Conservation (phyloP, 495 filamentous ascomycete species). For the Rostrohypoxylon terebratum region DNA sequence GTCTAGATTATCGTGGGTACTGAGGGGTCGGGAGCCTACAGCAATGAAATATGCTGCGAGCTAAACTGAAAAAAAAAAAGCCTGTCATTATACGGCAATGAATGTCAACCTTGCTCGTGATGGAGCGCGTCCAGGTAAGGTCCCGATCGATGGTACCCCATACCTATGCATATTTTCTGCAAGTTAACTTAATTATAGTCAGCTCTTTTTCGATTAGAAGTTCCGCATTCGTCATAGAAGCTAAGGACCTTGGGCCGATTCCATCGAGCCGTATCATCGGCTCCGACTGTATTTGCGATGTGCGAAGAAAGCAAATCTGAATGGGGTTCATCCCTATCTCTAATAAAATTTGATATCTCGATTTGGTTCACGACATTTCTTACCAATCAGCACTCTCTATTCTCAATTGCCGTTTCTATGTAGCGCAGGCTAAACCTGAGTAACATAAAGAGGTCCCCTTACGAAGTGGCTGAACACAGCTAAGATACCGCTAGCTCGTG, state of each 20-base stretch:
- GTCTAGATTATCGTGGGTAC: constrained; percentile 12
- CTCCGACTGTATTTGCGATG: not conserved
- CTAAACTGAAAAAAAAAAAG: no score
- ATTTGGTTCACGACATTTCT: constrained; percentile 10
- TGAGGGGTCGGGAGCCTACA: constrained; percentile 13
- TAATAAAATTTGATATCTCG: constrained; percentile 8
- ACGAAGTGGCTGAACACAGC: not conserved
- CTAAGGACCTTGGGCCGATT: not conserved
- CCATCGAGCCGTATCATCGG: not conserved
- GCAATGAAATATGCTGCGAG: not conserved
- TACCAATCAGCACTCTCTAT: not conserved
- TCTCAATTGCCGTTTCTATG: constrained; percentile 8
- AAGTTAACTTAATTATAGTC: not conserved
- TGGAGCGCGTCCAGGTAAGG: constrained; percentile 29
- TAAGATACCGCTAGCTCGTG: not conserved
- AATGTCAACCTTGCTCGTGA: not conserved
- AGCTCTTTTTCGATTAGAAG: not conserved
- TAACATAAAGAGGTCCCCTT: not conserved
- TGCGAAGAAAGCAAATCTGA: not conserved
- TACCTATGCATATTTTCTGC: constrained; percentile 9
- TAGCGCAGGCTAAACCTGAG: not conserved
- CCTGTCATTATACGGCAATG: not conserved
- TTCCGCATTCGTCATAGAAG: not conserved
- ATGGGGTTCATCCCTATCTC: not conserved
- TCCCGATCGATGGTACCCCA: constrained; percentile 16